Conservation (phyloP, 2,329 filamentous ascomycete species). For the Elsinoe arachidis region DNA sequence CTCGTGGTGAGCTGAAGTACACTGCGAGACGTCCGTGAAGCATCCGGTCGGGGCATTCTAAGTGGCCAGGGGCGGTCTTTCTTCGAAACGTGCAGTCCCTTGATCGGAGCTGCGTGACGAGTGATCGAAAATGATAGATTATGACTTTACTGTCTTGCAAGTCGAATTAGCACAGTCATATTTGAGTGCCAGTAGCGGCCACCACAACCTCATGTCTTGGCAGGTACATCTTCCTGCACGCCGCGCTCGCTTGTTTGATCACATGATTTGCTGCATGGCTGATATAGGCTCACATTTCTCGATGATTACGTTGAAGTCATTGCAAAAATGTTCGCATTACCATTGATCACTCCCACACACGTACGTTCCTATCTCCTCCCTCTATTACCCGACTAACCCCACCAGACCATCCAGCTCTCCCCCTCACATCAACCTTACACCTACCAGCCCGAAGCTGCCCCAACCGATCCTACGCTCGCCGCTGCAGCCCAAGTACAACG, state of each 20-base stretch:
- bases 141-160: too few species aligned
- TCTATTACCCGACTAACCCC: background rate
- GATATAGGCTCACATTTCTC: background rate
- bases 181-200: background rate
- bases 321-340: conserved; percentile 39
- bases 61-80: too few species aligned
- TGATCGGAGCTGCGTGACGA: too few species aligned
- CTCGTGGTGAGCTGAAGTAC: too few species aligned
- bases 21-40: too few species aligned
- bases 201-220: background rate
- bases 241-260: too few species aligned
- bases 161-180: background rate
- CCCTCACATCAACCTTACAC: conserved; percentile 9
- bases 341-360: conserved; percentile 61
- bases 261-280: background rate
- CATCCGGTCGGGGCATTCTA: too few species aligned
- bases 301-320: background rate
- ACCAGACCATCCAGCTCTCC: conserved; percentile 3
- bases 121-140: too few species aligned
- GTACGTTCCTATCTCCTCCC: conserved; percentile 42
- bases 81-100: too few species aligned
- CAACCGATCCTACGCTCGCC: background rate
- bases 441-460: background rate
- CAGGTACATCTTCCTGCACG: background rate
- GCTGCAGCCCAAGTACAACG: conserved; percentile 16